Evolutionary conservation across 164 flowering plant species (phyloP), one percentile per base, ranked within the genome.

Genomic region (Stephania cephalantha): DNA sequence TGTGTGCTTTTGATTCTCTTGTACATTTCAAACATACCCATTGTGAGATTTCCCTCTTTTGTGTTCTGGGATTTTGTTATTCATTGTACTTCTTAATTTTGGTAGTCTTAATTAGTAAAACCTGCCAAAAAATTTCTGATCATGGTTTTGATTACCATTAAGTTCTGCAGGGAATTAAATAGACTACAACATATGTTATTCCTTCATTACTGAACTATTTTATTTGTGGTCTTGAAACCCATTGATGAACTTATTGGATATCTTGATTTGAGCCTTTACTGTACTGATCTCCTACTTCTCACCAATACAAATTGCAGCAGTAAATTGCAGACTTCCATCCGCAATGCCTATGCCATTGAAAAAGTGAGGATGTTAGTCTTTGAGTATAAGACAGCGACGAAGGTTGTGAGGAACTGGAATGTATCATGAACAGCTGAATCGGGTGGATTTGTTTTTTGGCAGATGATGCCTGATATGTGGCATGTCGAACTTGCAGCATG

Each of bases 391-490:
- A 86, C 87, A 0, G 87, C 92, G 5, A 87, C 84, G 11, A 89
- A 87, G 79, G 90, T 87, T 15, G 82, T 83, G 72, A 85, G 79
- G 78, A 84, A 75, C 76, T 78, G 83, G 75, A 86, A 85, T 71
- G 75, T 86, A 3, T 78, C 88, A 8, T 81, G 82, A 76, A 80
- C 87, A 61, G 84, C 87, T 0, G 90, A 87, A 73, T 79, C 86
- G 0, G 92, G 90, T 22, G 85, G 90, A 18, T 89, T 89, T 65
- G 89, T 89, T 29, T 76, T 89, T 35, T 87, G 92, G 92, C 90
- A 87, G 79, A 89, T 86, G 90, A 81, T 78, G n/a, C 90, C 90
- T 2, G 89, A 87, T 69, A 86, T 87, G 89, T 89, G 92, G 89
- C 85, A 87, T 79, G 87, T 89, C n/a, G 90, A 89, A 81, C 89